Percentiles rank a stretch among this genome's conserved stretches.
phyloP scores from a whole-genome alignment of 371 early-diverging fungal species.

The Mortierella sp. region DNA sequence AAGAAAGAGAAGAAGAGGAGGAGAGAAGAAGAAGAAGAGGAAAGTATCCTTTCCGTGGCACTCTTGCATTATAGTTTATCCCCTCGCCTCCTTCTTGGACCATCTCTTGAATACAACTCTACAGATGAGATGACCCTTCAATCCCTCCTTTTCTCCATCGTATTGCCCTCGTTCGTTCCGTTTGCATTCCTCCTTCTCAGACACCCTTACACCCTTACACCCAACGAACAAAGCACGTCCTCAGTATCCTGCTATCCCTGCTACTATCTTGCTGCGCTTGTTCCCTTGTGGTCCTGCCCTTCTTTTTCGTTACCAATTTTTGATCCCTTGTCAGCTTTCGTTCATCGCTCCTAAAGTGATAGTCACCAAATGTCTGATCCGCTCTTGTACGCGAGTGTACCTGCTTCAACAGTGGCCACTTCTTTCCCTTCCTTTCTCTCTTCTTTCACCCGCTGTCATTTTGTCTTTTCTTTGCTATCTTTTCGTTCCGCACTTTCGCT shows the following conservation, averaged over 20 bases:
- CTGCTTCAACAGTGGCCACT: not conserved
- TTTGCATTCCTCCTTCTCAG: not conserved
- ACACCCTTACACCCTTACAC: not conserved
- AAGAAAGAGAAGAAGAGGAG: too few species aligned
- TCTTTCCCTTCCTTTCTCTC: not conserved
- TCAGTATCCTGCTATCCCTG: not conserved
- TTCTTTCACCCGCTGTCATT: not conserved
- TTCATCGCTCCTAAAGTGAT: not conserved
- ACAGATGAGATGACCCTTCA: not conserved
- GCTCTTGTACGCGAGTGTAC: not conserved
- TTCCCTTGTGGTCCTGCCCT: not conserved
- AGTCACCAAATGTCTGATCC: not conserved
- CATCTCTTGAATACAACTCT: not conserved
- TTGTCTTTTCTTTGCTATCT: not conserved
- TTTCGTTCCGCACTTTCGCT: not conserved
- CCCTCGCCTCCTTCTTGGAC: not conserved
- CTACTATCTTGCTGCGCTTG: not conserved
- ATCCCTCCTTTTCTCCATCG: not conserved
- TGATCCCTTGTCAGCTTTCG: not conserved
- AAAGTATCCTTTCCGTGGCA: not conserved
- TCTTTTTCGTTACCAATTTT: not conserved
- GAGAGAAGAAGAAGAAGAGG: too few species aligned
- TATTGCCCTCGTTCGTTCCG: not conserved
- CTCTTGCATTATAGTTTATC: not conserved
- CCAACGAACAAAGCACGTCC: not conserved